Conservation (phyloP, 2,329 filamentous ascomycete species). For the Pseudonectria foliicola region DNA sequence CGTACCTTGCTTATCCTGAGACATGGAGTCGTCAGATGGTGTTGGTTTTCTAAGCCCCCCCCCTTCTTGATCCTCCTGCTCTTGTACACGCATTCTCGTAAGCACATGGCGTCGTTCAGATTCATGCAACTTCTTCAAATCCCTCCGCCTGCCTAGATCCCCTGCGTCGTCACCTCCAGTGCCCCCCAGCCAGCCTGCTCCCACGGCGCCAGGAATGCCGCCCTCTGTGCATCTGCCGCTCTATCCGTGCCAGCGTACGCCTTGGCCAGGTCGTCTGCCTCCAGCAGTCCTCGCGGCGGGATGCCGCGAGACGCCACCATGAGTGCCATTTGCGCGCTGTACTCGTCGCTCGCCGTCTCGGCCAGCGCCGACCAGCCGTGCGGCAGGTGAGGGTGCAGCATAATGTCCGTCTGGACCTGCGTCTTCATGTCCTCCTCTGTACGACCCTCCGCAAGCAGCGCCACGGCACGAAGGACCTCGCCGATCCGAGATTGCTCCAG, state of each 20-base stretch:
- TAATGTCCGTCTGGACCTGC: conserved; percentile 68
- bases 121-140: not conserved
- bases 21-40: too few species aligned
- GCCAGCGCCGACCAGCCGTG: conserved; percentile 76
- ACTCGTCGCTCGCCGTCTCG: conserved; percentile 45
- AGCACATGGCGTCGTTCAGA: too few species aligned
- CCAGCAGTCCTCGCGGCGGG: conserved; percentile 63
- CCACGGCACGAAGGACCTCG: conserved; percentile 68
- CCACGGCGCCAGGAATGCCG: conserved; percentile 81
- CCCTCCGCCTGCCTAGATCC: conserved; percentile 7
- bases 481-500: conserved; percentile 63
- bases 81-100: too few species aligned
- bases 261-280: conserved; percentile 60
- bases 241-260: conserved; percentile 69
- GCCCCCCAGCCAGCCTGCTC: conserved; percentile 55
- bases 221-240: conserved; percentile 66
- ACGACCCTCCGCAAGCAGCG: conserved; percentile 45
- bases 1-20: too few species aligned
- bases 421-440: conserved; percentile 45
- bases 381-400: conserved; percentile 72
- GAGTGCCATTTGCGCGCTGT: conserved; percentile 68
- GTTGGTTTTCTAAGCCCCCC: too few species aligned
- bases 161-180: conserved; percentile 31
- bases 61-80: too few species aligned
- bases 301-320: conserved; percentile 68